Evolutionary conservation across 495 filamentous ascomycete species (phyloP), one percentile per base, ranked within the genome.

Genomic region (Jackrogersella multiformis): DNA sequence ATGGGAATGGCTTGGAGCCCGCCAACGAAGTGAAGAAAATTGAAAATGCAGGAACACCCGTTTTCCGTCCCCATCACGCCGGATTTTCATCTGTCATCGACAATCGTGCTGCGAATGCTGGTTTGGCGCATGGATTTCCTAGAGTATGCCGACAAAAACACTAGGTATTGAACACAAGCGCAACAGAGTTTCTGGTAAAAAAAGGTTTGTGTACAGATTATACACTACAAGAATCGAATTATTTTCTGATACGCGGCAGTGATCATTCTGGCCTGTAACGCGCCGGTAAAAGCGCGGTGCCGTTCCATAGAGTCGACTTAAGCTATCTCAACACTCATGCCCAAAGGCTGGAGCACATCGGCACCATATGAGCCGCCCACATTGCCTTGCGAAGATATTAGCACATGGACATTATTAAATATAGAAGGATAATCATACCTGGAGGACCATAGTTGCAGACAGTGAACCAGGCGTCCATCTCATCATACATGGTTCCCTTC

Each of bases 381-480:
- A 79, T 95, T 94, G 64, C 90, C 89, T 89, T 53, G 49, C 41
- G 28, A 58, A 32, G 49, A 53, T 59, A 63, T 79, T 73, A 81
- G 69, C 61, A 54, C 18, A n/a, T 28, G 8, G 5, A 46, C 1
- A 12, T n/a, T 56, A 9, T 9, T 16, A 1, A 23, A 21, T 55
- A 20, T 16, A 12, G 28, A 56, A 67, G 70, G 80, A 12, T 35
- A 10, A 38, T 67, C 80, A 46, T 80, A 90, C 90, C 91, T 61
- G 86, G 74, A 66, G 90, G 83, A 46, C 75, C 78, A 78, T 99
- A 99, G 82, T 97, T 94, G 89, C 95, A 99, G 49, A 96, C 92
- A 46, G 91, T 93, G 75, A 83, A 90, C 78, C 78, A 85, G 13
- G 76, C 71, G 56, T 65, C 74, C 55, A 81, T 66, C 6, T 42